Evolutionary conservation across 768 basidiomycete genomes (phyloP).

Genomic region (Mycena rebaudengoi): DNA sequence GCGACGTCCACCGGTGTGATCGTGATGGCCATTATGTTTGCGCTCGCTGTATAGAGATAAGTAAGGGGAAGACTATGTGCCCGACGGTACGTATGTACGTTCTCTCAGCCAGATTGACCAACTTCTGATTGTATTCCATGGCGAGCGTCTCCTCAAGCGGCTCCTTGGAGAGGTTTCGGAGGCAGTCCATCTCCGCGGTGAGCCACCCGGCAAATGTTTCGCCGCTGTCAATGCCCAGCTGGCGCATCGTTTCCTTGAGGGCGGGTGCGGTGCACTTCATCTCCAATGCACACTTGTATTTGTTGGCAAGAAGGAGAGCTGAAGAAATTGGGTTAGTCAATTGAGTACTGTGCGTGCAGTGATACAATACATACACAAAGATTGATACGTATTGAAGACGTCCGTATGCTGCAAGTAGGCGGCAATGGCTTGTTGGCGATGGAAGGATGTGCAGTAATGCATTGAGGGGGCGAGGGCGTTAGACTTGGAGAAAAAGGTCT

Average conservation of each 20-base stretch:
- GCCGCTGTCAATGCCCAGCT: background rate
- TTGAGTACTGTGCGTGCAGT: no score
- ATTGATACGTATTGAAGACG: background rate
- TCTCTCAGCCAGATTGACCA: background rate
- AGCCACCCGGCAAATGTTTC: background rate
- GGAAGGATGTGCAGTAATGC: background rate
- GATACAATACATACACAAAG: no score
- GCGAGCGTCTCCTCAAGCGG: background rate
- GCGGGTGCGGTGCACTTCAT: background rate
- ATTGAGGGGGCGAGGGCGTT: conserved; percentile 9
- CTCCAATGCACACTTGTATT: background rate
- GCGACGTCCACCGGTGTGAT: background rate
- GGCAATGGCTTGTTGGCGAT: conserved; percentile 4
- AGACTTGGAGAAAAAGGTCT: conserved; percentile 9
- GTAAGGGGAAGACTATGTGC: no score
- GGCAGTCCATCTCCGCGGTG: background rate
- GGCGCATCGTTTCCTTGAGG: background rate
- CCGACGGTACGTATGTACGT: background rate
- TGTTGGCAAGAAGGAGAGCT: background rate
- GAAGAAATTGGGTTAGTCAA: no score
- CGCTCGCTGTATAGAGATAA: background rate
- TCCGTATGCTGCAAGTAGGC: background rate
- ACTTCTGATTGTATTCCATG: conserved; percentile 3
- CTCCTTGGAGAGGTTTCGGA: background rate
- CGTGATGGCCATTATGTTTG: background rate